phyloP scores from a whole-genome alignment of 2,329 filamentous ascomycete species.

The Plectosphaerella plurivora region DNA sequence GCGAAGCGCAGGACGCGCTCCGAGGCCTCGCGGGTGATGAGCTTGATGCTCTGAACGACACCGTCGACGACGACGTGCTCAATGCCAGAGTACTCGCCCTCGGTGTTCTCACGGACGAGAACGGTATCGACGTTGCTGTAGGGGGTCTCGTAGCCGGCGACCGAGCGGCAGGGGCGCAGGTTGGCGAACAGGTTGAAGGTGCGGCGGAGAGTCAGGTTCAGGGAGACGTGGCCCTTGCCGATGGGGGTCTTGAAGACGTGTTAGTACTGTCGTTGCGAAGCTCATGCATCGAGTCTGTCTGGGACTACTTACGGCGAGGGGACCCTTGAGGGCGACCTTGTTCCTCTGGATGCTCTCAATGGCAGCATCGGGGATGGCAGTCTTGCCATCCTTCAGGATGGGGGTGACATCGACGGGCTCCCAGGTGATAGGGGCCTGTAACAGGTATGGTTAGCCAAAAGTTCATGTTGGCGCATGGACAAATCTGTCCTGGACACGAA shows the following conservation, averaged over 20 bases:
- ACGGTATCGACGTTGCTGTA: conserved; percentile 97
- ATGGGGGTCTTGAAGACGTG: conserved; percentile 68
- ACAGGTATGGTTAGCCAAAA: conserved; percentile 15
- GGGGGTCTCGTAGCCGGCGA: conserved; percentile 94
- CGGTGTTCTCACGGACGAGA: conserved; percentile 99
- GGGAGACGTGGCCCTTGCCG: conserved; percentile 97
- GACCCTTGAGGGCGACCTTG: conserved; percentile 97
- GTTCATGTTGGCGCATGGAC: not conserved
- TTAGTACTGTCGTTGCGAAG: not conserved
- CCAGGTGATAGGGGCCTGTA: conserved; percentile 86
- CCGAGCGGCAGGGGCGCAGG: conserved; percentile 93
- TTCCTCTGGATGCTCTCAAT: conserved; percentile 93
- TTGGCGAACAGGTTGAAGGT: conserved; percentile 99
- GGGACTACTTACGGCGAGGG: conserved; percentile 70
- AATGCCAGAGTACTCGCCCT: conserved; percentile 99
- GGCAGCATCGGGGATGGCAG: conserved; percentile 85
- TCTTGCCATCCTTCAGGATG: conserved; percentile 90
- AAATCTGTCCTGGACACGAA: conserved; percentile 11
- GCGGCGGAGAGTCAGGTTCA: conserved; percentile 96
- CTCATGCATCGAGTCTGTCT: not conserved
- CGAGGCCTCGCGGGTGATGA: conserved; percentile 91
- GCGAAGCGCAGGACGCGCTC: conserved; percentile 96
- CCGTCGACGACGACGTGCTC: conserved; percentile 98
- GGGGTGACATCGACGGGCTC: conserved; percentile 96
- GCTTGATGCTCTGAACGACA: conserved; percentile 98